A percentile compares a stretch with the other conserved stretches of the same genome.
phyloP scores from a whole-genome alignment of 2,329 filamentous ascomycete species.

The Onygenales sp. region DNA sequence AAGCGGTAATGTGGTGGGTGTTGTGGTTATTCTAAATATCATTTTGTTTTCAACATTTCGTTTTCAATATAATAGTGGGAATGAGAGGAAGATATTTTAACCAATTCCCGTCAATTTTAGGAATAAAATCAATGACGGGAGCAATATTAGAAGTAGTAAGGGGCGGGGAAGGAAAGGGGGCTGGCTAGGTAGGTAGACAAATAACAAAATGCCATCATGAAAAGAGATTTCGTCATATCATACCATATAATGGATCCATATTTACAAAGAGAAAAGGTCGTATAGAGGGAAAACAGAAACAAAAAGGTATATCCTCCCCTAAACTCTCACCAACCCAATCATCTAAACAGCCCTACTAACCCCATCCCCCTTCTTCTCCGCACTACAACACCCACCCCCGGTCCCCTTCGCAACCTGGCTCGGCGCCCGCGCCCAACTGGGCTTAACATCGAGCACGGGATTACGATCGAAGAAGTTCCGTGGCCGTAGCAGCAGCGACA shows the following conservation, averaged over 20 bases:
- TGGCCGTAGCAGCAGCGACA: slow-evolving; percentile 68
- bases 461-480: slow-evolving; percentile 76
- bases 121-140: too few species aligned
- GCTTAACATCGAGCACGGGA: slow-evolving; percentile 70
- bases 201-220: too few species aligned
- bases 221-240: too few species aligned
- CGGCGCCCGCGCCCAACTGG: slow-evolving; percentile 63
- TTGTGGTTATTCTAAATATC: not conserved
- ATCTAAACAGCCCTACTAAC: slow-evolving; percentile 29
- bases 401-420: slow-evolving; percentile 49
- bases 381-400: slow-evolving; percentile 22
- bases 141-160: too few species aligned
- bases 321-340: not conserved
- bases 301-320: not conserved
- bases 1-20: too few species aligned
- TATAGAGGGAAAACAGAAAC: not conserved
- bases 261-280: not conserved
- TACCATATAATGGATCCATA: not conserved
- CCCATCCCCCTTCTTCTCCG: slow-evolving; percentile 25
- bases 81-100: too few species aligned
- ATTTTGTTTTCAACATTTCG: too few species aligned
- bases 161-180: too few species aligned
- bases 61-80: too few species aligned
- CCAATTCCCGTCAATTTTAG: too few species aligned
- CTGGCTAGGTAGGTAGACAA: too few species aligned